Evolutionary conservation across 2,329 filamentous ascomycete species (phyloP).

Genomic region (Incumbomyces lentus): DNA sequence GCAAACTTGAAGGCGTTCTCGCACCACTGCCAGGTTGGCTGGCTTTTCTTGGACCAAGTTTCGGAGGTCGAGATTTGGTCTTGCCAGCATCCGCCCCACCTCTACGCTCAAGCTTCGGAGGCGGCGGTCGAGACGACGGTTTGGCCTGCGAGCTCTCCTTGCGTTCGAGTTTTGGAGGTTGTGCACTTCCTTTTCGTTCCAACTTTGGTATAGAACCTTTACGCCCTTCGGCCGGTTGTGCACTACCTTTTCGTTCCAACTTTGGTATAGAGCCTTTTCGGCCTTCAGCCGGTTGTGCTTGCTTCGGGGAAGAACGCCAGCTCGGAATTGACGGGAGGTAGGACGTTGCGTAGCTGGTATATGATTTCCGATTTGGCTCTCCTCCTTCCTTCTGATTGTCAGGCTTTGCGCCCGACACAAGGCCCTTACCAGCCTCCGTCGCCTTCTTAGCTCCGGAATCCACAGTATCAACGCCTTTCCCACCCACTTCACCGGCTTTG

Average conservation of each 20-base stretch:
- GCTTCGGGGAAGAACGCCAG: constrained; percentile 8
- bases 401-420: background rate
- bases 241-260: background rate
- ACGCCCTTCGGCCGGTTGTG: background rate
- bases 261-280: constrained; percentile 4
- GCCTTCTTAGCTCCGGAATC: constrained; percentile 5
- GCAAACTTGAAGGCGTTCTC: background rate
- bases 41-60: constrained; percentile 3
- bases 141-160: background rate
- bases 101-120: constrained; percentile 6
- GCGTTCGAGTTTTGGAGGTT: constrained; percentile 8
- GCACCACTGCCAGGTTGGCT: constrained; percentile 1
- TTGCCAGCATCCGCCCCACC: background rate
- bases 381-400: constrained; percentile 1
- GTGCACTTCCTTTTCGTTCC: background rate
- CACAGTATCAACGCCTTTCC: constrained; percentile 7
- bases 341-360: constrained; percentile 15
- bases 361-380: constrained; percentile 10
- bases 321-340: constrained; percentile 14
- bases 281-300: background rate
- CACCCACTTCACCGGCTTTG: constrained; percentile 9
- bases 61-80: constrained; percentile 8
- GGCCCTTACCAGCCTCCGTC: constrained; percentile 2
- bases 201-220: constrained; percentile 1
- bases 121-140: background rate